Evolutionary conservation across 257 asterid species (phyloP).

Genomic region (Nicotiana attenuata): DNA sequence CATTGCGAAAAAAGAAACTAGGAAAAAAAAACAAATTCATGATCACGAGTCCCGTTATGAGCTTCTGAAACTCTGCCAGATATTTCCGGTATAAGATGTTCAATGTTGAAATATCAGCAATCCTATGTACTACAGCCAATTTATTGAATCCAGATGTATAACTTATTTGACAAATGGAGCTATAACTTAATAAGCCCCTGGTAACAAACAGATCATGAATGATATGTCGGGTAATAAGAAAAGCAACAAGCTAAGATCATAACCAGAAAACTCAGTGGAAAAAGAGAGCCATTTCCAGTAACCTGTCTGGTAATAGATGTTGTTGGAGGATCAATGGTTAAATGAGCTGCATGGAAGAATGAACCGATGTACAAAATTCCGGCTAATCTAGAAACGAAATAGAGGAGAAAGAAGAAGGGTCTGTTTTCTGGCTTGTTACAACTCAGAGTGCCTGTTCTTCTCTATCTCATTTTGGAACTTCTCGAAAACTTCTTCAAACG

Average conservation of each 20-base stretch:
- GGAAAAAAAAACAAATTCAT: background rate
- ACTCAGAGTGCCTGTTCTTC: conserved; percentile 41
- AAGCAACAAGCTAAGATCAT: background rate
- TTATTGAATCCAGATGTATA: background rate
- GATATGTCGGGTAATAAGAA: background rate
- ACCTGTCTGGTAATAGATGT: background rate
- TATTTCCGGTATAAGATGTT: background rate
- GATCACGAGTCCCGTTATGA: background rate
- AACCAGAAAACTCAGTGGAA: background rate
- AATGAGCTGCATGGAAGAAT: background rate
- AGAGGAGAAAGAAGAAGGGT: background rate
- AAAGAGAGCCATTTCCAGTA: background rate
- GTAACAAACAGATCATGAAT: background rate
- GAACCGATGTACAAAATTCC: background rate
- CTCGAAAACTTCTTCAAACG: conserved; percentile 62
- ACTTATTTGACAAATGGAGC: background rate
- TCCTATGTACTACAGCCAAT: background rate
- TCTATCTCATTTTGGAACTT: conserved; percentile 37
- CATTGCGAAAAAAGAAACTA: background rate
- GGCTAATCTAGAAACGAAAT: background rate
- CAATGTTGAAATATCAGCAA: background rate
- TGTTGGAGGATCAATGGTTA: background rate
- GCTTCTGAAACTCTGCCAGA: background rate
- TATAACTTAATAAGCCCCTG: background rate
- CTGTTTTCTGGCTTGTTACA: conserved; percentile 17